Conservation (phyloP, 371 early-diverging fungal genomes). For the Chytridium lagenaria region DNA sequence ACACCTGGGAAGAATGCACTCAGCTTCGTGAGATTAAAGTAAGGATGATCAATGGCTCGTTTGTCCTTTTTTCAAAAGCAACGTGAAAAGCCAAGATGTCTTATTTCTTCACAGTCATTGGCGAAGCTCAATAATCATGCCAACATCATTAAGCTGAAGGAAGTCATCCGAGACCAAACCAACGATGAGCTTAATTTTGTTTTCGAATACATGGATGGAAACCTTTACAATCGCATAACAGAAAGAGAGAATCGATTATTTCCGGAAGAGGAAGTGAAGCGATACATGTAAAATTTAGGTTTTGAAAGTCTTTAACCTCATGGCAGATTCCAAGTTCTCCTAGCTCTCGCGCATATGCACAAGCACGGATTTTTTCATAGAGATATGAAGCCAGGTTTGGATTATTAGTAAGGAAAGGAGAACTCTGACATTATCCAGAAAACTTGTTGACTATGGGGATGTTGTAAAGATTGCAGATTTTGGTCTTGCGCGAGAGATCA, state of each 20-base stretch:
- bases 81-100: too few relatives aligned
- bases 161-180: constrained; percentile 71
- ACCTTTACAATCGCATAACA: constrained; percentile 85
- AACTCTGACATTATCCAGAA: constrained; percentile 37
- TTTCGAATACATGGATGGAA: constrained; percentile 94
- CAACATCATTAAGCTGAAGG: constrained; percentile 82
- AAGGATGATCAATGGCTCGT: not conserved
- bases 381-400: constrained; percentile 88
- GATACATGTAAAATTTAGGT: constrained; percentile 49
- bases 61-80: too few relatives aligned
- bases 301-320: constrained; percentile 37
- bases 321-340: constrained; percentile 78
- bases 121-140: constrained; percentile 72
- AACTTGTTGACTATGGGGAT: constrained; percentile 56
- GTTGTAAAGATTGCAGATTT: constrained; percentile 92
- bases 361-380: constrained; percentile 89
- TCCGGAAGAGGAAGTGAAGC: constrained; percentile 63
- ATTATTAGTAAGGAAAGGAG: constrained; percentile 9
- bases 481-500: constrained; percentile 88
- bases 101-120: constrained; percentile 57
- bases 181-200: constrained; percentile 85
- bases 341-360: constrained; percentile 88
- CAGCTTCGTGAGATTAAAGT: constrained; percentile 80
- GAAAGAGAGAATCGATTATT: constrained; percentile 66
- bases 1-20: constrained; percentile 75